phyloP scores from a whole-genome alignment of 371 early-diverging fungal genomes.

The Lichtheimia ramosa region DNA sequence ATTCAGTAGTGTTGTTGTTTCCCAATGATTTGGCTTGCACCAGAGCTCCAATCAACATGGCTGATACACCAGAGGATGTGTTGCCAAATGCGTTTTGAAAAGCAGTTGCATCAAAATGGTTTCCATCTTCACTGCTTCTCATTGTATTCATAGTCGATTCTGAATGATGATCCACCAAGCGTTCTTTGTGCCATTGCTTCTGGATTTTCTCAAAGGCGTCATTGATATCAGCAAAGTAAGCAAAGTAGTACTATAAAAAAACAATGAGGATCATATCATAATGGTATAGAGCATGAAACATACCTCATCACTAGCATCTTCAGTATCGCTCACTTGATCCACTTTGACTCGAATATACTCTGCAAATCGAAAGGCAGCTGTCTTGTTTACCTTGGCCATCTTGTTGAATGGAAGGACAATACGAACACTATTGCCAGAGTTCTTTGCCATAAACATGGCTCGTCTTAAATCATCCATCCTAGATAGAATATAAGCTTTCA shows the following conservation, averaged over 20 bases:
- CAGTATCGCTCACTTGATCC: constrained; percentile 41
- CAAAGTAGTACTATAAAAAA: constrained; percentile 60
- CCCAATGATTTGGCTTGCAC: constrained; percentile 3
- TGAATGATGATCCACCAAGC: background rate
- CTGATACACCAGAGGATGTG: constrained; percentile 15
- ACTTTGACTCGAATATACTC: constrained; percentile 56
- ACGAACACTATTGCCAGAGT: constrained; percentile 63
- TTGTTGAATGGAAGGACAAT: constrained; percentile 53
- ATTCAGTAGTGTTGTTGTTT: constrained; percentile 1
- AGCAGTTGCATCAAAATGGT: background rate
- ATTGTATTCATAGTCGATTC: background rate
- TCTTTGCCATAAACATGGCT: constrained; percentile 59
- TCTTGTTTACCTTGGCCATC: constrained; percentile 55
- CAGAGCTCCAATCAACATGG: constrained; percentile 12
- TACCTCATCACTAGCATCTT: constrained; percentile 56
- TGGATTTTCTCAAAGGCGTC: constrained; percentile 26
- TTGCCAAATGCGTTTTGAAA: constrained; percentile 13
- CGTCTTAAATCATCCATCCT: constrained; percentile 58
- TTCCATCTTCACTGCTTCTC: constrained; percentile 2
- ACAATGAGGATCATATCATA: background rate
- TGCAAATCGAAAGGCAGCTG: constrained; percentile 52
- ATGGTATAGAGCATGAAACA: constrained; percentile 2
- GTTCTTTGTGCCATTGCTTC: constrained; percentile 16
- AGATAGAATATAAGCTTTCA: background rate
- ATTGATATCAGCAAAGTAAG: constrained; percentile 57